Evolutionary conservation across 208 protist species (phyloP).

Genomic region (Wallacemonas sp.): DNA sequence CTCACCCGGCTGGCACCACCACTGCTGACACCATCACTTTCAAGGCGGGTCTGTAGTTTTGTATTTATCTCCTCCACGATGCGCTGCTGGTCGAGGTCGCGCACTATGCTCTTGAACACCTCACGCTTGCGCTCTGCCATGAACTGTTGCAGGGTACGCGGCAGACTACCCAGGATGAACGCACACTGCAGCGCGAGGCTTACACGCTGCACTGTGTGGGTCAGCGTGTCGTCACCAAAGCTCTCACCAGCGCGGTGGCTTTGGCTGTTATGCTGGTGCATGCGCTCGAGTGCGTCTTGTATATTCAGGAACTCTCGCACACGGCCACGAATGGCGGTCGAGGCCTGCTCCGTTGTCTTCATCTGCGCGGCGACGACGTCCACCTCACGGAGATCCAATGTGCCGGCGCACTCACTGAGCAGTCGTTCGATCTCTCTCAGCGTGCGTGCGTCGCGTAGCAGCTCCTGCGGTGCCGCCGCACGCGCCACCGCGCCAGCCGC

Average conservation of each 20-base stretch:
- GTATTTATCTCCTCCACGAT: conserved; percentile 42
- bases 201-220: conserved; percentile 24
- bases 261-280: neutral
- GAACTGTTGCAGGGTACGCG: conserved; percentile 43
- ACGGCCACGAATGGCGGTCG: conserved; percentile 41
- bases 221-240: neutral
- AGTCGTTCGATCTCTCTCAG: conserved; percentile 66
- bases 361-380: conserved; percentile 64
- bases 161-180: conserved; percentile 48
- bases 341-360: conserved; percentile 38
- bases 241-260: neutral
- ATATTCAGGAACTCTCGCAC: conserved; percentile 56
- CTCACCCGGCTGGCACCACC: neutral
- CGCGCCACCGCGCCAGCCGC: conserved; percentile 4
- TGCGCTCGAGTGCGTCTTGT: conserved; percentile 16
- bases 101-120: conserved; percentile 57
- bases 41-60: conserved; percentile 16
- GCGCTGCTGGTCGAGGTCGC: conserved; percentile 53
- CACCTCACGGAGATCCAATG: conserved; percentile 30
- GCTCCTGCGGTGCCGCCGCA: conserved; percentile 16
- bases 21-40: neutral
- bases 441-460: conserved; percentile 59
- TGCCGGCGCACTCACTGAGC: conserved; percentile 16
- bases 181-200: conserved; percentile 63
- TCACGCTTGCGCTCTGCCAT: conserved; percentile 79